Conservation (phyloP, 148 eudicot species). For the Nepenthes mirabilis region DNA sequence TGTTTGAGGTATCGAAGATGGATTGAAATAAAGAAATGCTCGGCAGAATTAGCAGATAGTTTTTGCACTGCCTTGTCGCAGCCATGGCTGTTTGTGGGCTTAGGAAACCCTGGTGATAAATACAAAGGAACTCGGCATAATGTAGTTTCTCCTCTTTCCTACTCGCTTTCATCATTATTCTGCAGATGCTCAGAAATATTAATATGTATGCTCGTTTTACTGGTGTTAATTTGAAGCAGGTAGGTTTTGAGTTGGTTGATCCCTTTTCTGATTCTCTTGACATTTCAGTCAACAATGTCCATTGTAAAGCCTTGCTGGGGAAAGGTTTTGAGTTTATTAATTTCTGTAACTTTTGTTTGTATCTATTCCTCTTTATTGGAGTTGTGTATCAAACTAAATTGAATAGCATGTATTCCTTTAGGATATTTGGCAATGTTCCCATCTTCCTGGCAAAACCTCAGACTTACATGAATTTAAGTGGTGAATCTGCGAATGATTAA, state of each 20-base stretch:
- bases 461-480: slow-evolving; percentile 80
- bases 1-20: too few species aligned
- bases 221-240: slow-evolving; percentile 17
- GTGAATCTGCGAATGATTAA: slow-evolving; percentile 61
- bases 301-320: slow-evolving; percentile 82
- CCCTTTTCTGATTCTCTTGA: slow-evolving; percentile 53
- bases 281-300: slow-evolving; percentile 43
- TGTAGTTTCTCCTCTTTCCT: too few species aligned
- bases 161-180: background rate
- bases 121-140: slow-evolving; percentile 79
- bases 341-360: background rate
- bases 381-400: background rate
- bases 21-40: too few species aligned
- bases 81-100: slow-evolving; percentile 87
- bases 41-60: slow-evolving; percentile 9
- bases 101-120: slow-evolving; percentile 85
- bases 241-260: slow-evolving; percentile 74
- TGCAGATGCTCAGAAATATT: background rate
- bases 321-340: too few species aligned
- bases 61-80: slow-evolving; percentile 21
- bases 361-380: background rate
- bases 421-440: slow-evolving; percentile 56
- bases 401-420: slow-evolving; percentile 8
- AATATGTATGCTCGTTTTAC: background rate
- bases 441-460: slow-evolving; percentile 83